Conservation (phyloP, 345 rosid species). For the Camelina sativa region DNA sequence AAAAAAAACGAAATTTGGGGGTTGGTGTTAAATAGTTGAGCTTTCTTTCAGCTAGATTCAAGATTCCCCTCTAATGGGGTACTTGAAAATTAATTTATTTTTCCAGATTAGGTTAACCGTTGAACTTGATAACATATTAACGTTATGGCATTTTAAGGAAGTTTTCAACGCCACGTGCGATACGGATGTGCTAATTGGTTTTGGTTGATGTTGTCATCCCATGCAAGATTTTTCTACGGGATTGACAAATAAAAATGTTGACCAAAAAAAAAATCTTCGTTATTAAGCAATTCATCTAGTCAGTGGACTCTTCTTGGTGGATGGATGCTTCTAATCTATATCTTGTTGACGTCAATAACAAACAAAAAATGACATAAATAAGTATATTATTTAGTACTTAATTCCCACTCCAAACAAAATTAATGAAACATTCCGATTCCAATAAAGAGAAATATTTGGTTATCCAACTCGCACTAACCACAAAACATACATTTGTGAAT, state of each 20-base stretch:
- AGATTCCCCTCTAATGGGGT: conserved; percentile 8
- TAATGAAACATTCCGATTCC: not conserved
- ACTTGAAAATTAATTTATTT: not conserved
- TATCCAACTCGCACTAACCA: conserved; percentile 17
- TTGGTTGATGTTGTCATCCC: not conserved
- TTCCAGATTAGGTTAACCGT: conserved; percentile 21
- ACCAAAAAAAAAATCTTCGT: conserved; percentile 16
- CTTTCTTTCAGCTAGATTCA: not conserved
- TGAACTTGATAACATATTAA: not conserved
- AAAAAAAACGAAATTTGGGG: too few species aligned
- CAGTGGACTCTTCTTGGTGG: not conserved
- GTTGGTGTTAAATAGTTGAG: conserved; percentile 3
- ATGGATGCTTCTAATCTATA: not conserved
- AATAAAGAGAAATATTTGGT: not conserved
- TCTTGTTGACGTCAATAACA: not conserved
- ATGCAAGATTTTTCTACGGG: not conserved
- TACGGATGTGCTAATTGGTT: not conserved
- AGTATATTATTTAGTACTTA: not conserved
- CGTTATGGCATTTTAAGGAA: not conserved
- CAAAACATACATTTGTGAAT: not conserved
- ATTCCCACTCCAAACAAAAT: not conserved
- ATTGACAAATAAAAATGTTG: conserved; percentile 11
- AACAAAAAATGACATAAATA: too few species aligned
- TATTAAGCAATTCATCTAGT: conserved; percentile 18
- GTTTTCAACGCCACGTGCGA: conserved; percentile 31